Evolutionary conservation across 2,329 filamentous ascomycete species (phyloP), one percentile per base, ranked within the genome.

Genomic region (Aphanoascus verrucosus): DNA sequence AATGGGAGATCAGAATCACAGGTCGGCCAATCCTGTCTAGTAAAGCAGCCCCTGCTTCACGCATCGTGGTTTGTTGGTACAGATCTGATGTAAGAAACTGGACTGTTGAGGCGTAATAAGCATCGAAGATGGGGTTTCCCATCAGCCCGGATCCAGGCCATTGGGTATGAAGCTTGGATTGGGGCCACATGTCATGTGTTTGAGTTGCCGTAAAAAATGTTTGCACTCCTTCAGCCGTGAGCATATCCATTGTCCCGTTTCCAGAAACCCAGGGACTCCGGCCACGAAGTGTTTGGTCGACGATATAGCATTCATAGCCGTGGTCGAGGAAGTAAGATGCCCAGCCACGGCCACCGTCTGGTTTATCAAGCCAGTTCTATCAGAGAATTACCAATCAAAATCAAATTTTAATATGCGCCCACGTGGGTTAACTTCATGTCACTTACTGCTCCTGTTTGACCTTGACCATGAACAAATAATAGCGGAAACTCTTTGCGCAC

Each of bases 1-100:
- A 77, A 56, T 82, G 75, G 0, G 73, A 73, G 9, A 82, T 43
- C 3, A 66, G 44, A 60, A 58, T 62, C 55, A 46, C 56, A 57
- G 40, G 57, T 47, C 54, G 31, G 5, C 61, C 61, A 20, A 65
- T 62, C 5, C 50, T 54, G 48, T 63, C 62, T 14, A 66, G 45
- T 23, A 66, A 54, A 14, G 62, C 61, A 5, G 59, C 57, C 17
- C 75, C 70, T 0, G 72, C 71, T 7, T 65, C 54, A 8, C 65
- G 66, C 19, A 68, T 63, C 1, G 62, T 63, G 11, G 60, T 57
- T 59, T 70, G 62, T 2, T 61, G 59, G 5, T 63, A 60, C 1
- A 56, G 50, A 9, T 59, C 51, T 53, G 69, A 63, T 15, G 55
- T 58, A 15, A 65, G 61, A n/a, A 70, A 63, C 1, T 72, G 69